Evolutionary conservation across 768 basidiomycete species (phyloP).

Genomic region (Peribolospora kevripleyi): DNA sequence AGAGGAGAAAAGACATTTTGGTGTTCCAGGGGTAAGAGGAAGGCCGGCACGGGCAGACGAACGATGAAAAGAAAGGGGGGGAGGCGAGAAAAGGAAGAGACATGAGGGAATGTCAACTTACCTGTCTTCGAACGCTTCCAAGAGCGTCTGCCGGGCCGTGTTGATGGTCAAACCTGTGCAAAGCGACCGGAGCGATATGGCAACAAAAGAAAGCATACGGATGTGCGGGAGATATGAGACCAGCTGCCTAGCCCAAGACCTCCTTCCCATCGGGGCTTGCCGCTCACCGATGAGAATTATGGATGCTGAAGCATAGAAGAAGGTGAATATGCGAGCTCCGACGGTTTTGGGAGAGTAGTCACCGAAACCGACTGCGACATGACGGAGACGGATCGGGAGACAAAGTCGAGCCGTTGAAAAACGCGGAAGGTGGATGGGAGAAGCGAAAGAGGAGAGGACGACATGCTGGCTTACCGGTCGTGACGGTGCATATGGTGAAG

Average conservation of each 20-base stretch:
- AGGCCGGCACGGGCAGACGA: no score
- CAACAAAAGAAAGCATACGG: conserved; percentile 13
- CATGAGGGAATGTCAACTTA: conserved; percentile 37
- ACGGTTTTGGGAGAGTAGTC: conserved; percentile 5
- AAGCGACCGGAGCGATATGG: conserved; percentile 10
- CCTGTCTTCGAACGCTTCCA: conserved; percentile 34
- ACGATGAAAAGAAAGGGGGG: conserved; percentile 20
- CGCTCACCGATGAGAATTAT: neutral
- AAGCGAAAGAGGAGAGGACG: neutral
- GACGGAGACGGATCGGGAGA: no score
- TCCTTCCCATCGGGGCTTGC: neutral
- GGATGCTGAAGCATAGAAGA: neutral
- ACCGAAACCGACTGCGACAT: conserved; percentile 3
- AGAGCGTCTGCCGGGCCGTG: conserved; percentile 3
- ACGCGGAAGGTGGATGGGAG: neutral
- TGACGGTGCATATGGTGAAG: conserved; percentile 42
- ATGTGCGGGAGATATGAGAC: neutral
- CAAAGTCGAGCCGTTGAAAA: neutral
- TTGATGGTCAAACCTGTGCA: conserved; percentile 7
- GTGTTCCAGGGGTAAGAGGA: no score
- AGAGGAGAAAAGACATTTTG: no score
- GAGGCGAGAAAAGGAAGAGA: conserved; percentile 25
- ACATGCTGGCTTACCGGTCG: conserved; percentile 28
- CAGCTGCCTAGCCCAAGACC: neutral
- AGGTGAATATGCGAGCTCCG: conserved; percentile 2